Evolutionary conservation across 2,329 filamentous ascomycete genomes (phyloP), one percentile per base, ranked within the genome.

Genomic region (Mycosphaerella sp.): DNA sequence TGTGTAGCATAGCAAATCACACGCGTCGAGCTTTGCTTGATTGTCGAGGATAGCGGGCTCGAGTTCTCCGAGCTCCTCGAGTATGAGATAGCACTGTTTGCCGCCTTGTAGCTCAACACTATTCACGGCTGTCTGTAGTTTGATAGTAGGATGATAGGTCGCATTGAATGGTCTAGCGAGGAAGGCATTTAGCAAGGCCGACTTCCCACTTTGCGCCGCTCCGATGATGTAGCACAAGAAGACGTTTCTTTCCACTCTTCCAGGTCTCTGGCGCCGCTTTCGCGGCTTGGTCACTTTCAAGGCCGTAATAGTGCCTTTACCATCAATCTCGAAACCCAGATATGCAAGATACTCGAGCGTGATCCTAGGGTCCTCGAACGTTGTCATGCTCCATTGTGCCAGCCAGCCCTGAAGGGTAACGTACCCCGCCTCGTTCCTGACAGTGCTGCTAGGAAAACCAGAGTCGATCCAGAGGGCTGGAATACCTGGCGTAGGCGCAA

Each of bases 321-420:
- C 60, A 86, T 86, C 1, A 81, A 75, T 84, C 66, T 97, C 93
- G 64, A 96, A 98, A 1, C 93, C 93, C 2, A 98, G 82, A 66
- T 96, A 96, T 2, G 93, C 93, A 2, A 98, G 81, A 67, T 98
- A 98, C 62, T 94, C 90, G 3, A 98, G 78, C 0, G 93, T 97
- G 0, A 89, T 96, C 66, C 93, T 94, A 10, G 93, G 91, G 50
- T 94, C 90, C 54, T 94, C 82, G 63, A 97, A 98, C 0, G 93
- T 98, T 0, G 93, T 98, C 93, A 98, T 98, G 67, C 90, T 96
- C 93, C 93, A 98, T 64, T 98, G 93, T 3, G 93, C 93, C 34
- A 98, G 80, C 93, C 93, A 98, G 1, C 93, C 93, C 69, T 98
- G 93, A 3, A 98, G 76, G 1, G 93, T 98, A 55, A 98, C 90